phyloP scores from a whole-genome alignment of 106 monocot genomes.

The Acorus calamus region DNA sequence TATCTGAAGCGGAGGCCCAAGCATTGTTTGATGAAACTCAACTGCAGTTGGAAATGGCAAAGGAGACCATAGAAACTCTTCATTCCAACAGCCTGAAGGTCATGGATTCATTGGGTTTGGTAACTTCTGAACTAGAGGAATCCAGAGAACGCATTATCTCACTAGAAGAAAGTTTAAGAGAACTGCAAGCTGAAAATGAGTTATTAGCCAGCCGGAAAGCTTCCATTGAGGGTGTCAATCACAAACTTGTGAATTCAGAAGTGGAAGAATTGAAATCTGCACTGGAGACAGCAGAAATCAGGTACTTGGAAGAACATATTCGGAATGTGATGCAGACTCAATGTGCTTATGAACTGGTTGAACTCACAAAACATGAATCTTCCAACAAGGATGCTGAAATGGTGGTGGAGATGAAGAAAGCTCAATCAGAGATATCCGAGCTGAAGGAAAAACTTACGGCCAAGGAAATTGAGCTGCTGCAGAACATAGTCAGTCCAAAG shows the following conservation, averaged over 20 bases:
- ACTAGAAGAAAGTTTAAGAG: slow-evolving; percentile 33
- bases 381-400: not conserved
- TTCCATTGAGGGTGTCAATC: too few species aligned
- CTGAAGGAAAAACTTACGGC: slow-evolving; percentile 25
- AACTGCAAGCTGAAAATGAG: slow-evolving; percentile 12
- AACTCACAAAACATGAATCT: too few species aligned
- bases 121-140: slow-evolving; percentile 50
- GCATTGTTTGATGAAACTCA: slow-evolving; percentile 21
- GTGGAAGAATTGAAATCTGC: slow-evolving; percentile 31
- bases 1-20: slow-evolving; percentile 26
- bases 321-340: slow-evolving; percentile 27
- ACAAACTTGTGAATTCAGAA: slow-evolving; percentile 15
- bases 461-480: slow-evolving; percentile 23
- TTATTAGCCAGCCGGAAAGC: too few species aligned
- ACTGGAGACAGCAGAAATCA: slow-evolving; percentile 29
- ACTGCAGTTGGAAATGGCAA: slow-evolving; percentile 46
- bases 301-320: slow-evolving; percentile 49
- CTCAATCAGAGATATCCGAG: slow-evolving; percentile 13
- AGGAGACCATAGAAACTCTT: slow-evolving; percentile 38
- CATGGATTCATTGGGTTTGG: slow-evolving; percentile 33
- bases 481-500: slow-evolving; percentile 4
- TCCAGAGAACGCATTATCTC: slow-evolving; percentile 26
- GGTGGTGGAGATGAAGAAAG: not conserved
- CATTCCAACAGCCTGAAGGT: slow-evolving; percentile 40
- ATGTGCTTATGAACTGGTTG: slow-evolving; percentile 6